Evolutionary conservation across 148 eudicot species (phyloP).

Genomic region (Vaccinium darrowii): DNA sequence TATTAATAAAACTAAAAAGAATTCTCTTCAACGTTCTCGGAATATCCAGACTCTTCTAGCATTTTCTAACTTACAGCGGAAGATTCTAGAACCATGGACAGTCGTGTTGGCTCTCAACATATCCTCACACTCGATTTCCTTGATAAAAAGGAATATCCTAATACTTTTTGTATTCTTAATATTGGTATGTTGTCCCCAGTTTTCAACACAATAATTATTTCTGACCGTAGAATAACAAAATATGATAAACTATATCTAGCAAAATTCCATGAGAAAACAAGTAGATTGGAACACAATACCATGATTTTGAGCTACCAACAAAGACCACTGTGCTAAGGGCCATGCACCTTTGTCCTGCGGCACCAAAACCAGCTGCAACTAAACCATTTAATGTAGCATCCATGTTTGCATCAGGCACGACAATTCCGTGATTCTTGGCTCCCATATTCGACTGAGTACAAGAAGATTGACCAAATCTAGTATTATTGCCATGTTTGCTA

Average conservation of each 20-base stretch:
- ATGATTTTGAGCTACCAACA: conserved; percentile 69
- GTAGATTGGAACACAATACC: conserved; percentile 40
- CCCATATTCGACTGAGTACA: conserved; percentile 75
- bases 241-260: neutral
- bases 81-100: neutral
- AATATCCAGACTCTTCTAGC: neutral
- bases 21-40: neutral
- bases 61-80: neutral
- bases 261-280: conserved; percentile 9
- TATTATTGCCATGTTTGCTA: neutral
- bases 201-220: neutral
- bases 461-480: conserved; percentile 13
- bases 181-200: neutral
- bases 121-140: neutral
- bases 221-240: neutral
- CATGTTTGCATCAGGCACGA: conserved; percentile 81
- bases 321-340: conserved; percentile 82
- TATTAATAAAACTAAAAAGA: too few relatives aligned
- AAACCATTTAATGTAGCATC: conserved; percentile 75
- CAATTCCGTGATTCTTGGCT: conserved; percentile 85
- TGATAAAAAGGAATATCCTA: neutral
- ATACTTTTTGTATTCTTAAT: neutral
- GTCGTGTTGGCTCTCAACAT: neutral
- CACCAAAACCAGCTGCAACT: conserved; percentile 90
- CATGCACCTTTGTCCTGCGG: conserved; percentile 92